These are phyloP conservation scores for Juncus inflexus DNA, from an alignment of 176 grass and related monocot genomes.

Conservation along the genomic window DNA sequence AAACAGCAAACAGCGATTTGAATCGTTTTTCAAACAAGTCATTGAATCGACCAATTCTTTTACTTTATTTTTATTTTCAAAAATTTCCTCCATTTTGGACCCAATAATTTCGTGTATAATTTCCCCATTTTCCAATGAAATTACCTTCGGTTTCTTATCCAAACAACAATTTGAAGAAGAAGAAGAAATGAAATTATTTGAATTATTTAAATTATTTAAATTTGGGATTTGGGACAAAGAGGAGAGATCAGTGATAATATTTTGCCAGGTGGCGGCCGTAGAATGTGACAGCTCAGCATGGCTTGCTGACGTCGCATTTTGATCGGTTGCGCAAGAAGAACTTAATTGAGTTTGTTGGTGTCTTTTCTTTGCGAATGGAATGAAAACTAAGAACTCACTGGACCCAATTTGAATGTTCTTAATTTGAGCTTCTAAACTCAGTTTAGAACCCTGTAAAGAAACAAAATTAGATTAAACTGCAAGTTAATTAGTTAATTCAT, in stretches of 20 bases:
- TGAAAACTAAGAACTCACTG: constrained; percentile 52
- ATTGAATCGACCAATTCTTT: constrained; percentile 28
- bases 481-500: neutral
- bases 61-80: constrained; percentile 34
- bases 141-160: constrained; percentile 37
- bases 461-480: constrained; percentile 2
- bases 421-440: constrained; percentile 42
- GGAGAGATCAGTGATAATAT: constrained; percentile 78
- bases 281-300: constrained; percentile 26
- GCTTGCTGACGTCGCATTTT: constrained; percentile 11
- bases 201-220: constrained; percentile 20
- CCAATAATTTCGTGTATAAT: constrained; percentile 20
- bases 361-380: constrained; percentile 52
- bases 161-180: constrained; percentile 12
- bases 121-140: constrained; percentile 31
- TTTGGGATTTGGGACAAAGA: constrained; percentile 42
- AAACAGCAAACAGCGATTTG: constrained; percentile 30
- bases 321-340: constrained; percentile 18
- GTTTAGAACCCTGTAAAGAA: constrained; percentile 53
- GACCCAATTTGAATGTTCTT: constrained; percentile 8
- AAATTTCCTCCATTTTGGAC: constrained; percentile 26
- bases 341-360: constrained; percentile 15
- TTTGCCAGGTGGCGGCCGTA: constrained; percentile 59
- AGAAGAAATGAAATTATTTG: neutral
- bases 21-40: constrained; percentile 29